These are phyloP conservation scores for Selaginella tamariscina DNA, from an alignment of 75 land plant species.

Conservation along the genomic window DNA sequence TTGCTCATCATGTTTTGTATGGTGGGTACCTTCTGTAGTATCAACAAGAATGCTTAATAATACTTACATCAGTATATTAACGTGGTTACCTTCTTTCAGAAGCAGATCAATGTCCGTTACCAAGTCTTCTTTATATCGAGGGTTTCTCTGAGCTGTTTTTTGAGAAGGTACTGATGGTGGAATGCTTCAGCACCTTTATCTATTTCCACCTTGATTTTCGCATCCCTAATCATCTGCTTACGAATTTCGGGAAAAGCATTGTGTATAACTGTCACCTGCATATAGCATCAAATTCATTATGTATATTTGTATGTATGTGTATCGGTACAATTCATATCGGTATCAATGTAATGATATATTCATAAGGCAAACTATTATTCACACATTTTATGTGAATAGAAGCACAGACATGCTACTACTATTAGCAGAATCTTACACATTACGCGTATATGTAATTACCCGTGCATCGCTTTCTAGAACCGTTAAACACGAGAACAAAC, in stretches of 20 bases:
- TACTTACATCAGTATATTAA: not conserved
- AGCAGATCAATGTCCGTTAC: not conserved
- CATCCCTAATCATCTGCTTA: conserved; percentile 50
- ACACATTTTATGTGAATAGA: too few species aligned
- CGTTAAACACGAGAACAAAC: conserved; percentile 73
- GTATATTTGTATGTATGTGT: not conserved
- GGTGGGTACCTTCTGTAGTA: too few species aligned
- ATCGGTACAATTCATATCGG: too few species aligned
- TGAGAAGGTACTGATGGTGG: not conserved
- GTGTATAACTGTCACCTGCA: conserved; percentile 68
- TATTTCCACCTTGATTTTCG: not conserved
- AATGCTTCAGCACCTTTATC: not conserved
- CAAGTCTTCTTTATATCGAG: not conserved
- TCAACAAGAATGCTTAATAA: not conserved
- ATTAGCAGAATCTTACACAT: too few species aligned
- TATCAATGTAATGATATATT: too few species aligned
- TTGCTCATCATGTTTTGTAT: too few species aligned
- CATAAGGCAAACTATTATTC: too few species aligned
- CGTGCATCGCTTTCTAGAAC: conserved; percentile 76
- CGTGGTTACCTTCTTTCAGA: not conserved
- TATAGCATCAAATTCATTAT: conserved; percentile 2
- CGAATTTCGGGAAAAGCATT: conserved; percentile 65
- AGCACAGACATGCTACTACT: too few species aligned
- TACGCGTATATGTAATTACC: conserved; percentile 38
- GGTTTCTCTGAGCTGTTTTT: not conserved